Base-by-base conservation (phyloP, 768 basidiomycete genomes). In the Suillus subalutaceus region DNA sequence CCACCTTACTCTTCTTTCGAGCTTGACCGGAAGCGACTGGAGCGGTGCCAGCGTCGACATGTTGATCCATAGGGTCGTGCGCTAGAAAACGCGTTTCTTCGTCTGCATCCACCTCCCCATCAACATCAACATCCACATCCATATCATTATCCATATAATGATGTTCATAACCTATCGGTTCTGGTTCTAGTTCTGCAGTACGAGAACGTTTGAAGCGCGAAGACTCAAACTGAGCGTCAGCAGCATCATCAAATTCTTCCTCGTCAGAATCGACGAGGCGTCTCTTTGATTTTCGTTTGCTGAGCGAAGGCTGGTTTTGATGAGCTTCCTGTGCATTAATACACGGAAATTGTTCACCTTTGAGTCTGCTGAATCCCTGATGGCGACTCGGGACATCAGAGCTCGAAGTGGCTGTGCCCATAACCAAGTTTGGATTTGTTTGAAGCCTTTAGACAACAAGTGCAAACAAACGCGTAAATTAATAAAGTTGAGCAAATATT, bases 211-310 rank as follows among this genome's bases (percentile, higher is more conserved):
- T 77, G 64, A 64, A 66, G 69, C 63, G 66, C 65, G 60, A 73
- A 6, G 63, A 43, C 70, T 90, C 84, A 81, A 91, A 86, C 66
- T 83, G 85, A n/a, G 84, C 85, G 73, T 90, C 90, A 52, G 91
- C 79, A 35, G 16, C 67, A 48, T 71, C 75, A 20, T 77, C 74
- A 20, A 74, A 72, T 37, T 69, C 74, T 13, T 79, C 79, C 44
- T 75, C 72, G 37, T 78, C 78, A 73, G 69, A 85, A 81, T 63
- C 81, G 50, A 77, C 55, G 15, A 77, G 64, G 35, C 66, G 69
- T 2, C 76, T 76, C 41, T 78, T 77, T 30, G 30, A 32, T 62
- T 67, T 77, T 62, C 69, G 74, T 59, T 66, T 26, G 69, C 66
- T 58, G 40, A 69, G 43, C 37, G 72, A 66, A 38, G 72, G 65